Percentiles rank a stretch among this genome's conserved stretches.
phyloP scores from a whole-genome alignment of 139 green algal species.

The Marvania coccoides region DNA sequence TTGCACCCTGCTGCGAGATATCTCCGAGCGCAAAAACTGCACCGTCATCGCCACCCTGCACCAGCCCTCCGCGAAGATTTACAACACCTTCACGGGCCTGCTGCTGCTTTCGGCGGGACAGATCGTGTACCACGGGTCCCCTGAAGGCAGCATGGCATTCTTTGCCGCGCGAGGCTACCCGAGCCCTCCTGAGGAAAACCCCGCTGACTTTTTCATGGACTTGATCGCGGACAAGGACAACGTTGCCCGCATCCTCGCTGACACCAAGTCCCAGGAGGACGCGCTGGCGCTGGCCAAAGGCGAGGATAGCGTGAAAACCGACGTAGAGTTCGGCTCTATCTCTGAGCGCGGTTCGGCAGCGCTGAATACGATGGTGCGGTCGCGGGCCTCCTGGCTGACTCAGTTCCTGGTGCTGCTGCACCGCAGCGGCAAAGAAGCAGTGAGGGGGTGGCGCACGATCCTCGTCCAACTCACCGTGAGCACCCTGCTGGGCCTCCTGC shows the following conservation, averaged over 20 bases:
- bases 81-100: slow-evolving; percentile 70
- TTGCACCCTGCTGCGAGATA: slow-evolving; percentile 52
- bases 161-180: slow-evolving; percentile 48
- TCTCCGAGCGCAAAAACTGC: slow-evolving; percentile 62
- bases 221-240: no score
- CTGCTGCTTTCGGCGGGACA: slow-evolving; percentile 60
- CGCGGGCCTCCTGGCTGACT: no score
- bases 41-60: no score
- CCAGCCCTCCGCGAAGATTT: slow-evolving; percentile 69
- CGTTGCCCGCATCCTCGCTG: not conserved
- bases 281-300: no score
- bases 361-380: no score
- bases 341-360: no score
- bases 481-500: no score
- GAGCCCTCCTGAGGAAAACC: slow-evolving; percentile 62
- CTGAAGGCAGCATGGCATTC: slow-evolving; percentile 44
- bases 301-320: not conserved
- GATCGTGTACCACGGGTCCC: slow-evolving; percentile 73
- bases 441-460: no score
- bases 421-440: no score
- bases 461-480: no score
- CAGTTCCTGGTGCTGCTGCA: no score
- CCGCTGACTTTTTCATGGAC: slow-evolving; percentile 77
- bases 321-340: no score
- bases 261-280: slow-evolving; percentile 37